Evolutionary conservation across 2,329 filamentous ascomycete species (phyloP), one percentile per base, ranked within the genome.

Genomic region (Aspergillus niger): DNA sequence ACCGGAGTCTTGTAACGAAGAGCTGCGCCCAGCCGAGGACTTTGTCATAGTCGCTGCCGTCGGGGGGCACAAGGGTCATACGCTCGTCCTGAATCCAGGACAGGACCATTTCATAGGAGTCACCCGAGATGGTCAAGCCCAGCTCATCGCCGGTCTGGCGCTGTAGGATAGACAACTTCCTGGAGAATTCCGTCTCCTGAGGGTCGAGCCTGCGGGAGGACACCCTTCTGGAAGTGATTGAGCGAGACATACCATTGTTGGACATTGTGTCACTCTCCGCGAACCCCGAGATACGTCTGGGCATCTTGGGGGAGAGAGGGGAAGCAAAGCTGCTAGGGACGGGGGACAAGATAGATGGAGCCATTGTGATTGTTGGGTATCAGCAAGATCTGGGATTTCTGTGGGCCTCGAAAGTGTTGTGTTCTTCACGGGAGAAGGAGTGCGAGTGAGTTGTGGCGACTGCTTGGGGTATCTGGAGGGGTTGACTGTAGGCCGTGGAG

Each of bases 31-130:
- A 78, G 2, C 70, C 66, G 10, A 79, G 65, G 2, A 77, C 77
- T 57, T 76, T 78, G 60, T 79, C 77, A 54, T 78, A 78, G 58
- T 68, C 72, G 64, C 77, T 78, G 36, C 77, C 77, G 59, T 78
- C 76, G 0, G 76, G 69, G 0, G 77, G 77, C 17, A 79, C 63
- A 44, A 74, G 68, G 56, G 69, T 74, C 73, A 79, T 73, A 15
- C 77, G 74, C 64, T 78, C 69, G 8, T 67, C 56, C 11, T 74
- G 66, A 44, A 79, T 78, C 76, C 76, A 79, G 11, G 59, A 57
- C 26, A 67, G 53, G 20, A 57, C 55, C 15, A 55, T 60, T 7
- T 55, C 58, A 13, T 64, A 53, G 15, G 65, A 44, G 28, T 60
- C 44, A 3, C 64, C 63, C 1, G 61, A 60, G 13, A 61, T 20